phyloP scores from a whole-genome alignment of 768 basidiomycete genomes.

The Russula sp. region DNA sequence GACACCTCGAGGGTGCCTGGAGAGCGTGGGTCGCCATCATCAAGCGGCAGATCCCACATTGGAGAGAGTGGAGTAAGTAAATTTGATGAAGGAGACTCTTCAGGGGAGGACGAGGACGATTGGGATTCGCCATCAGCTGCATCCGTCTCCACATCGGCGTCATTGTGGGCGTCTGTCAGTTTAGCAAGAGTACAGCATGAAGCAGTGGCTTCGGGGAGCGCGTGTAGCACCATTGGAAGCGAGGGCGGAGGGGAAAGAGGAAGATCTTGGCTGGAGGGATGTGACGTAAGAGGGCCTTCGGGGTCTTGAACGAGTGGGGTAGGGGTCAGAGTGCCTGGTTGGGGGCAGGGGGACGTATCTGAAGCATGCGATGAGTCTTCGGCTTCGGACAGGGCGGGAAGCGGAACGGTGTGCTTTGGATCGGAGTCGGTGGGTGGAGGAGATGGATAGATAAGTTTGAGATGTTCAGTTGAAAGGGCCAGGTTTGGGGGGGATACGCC shows the following conservation, averaged over 20 bases:
- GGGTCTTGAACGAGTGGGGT: background rate
- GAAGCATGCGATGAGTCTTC: slow-evolving; percentile 7
- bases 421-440: slow-evolving; percentile 22
- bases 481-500: background rate
- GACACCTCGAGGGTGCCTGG: slow-evolving; percentile 13
- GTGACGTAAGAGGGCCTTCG: slow-evolving; percentile 16
- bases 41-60: slow-evolving; percentile 9
- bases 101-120: slow-evolving; percentile 10
- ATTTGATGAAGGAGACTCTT: slow-evolving; percentile 1
- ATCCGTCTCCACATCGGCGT: slow-evolving; percentile 2
- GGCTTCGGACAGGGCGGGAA: slow-evolving; percentile 13
- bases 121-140: background rate
- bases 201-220: slow-evolving; percentile 11
- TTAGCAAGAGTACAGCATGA: background rate
- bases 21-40: slow-evolving; percentile 4
- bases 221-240: slow-evolving; percentile 17
- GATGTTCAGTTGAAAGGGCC: background rate
- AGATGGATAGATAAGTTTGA: slow-evolving; percentile 19
- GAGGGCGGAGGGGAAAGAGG: slow-evolving; percentile 21
- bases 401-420: slow-evolving; percentile 22
- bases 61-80: slow-evolving; percentile 16
- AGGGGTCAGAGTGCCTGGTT: background rate
- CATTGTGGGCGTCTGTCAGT: background rate
- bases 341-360: background rate
- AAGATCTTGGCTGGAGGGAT: slow-evolving; percentile 6